Evolutionary conservation across 129 eudicot genomes (phyloP).

Genomic region (Tagetes erecta): DNA sequence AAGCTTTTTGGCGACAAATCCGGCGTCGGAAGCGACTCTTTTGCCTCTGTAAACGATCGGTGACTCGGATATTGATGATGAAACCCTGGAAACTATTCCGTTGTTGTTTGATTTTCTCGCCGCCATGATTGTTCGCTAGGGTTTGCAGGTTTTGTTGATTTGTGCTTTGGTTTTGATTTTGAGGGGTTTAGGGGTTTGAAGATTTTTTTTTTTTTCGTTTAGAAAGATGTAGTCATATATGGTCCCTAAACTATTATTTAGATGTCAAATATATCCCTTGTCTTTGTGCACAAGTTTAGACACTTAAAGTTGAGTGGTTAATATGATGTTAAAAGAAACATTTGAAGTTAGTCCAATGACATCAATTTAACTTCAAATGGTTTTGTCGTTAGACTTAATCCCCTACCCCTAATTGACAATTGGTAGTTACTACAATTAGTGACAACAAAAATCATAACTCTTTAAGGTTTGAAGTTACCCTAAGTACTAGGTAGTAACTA

Average conservation of each 20-base stretch:
- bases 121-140: conserved; percentile 38
- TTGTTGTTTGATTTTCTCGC: conserved; percentile 35
- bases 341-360: no score
- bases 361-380: no score
- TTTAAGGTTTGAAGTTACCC: no score
- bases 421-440: no score
- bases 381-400: no score
- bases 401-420: no score
- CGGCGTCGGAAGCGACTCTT: conserved; percentile 43
- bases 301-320: no score
- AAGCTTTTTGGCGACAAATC: conserved; percentile 47
- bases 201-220: neutral
- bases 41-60: conserved; percentile 46
- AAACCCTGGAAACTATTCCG: conserved; percentile 31
- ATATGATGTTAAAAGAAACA: no score
- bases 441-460: no score
- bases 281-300: no score
- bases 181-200: conserved; percentile 11
- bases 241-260: conserved; percentile 8
- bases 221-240: neutral
- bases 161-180: neutral
- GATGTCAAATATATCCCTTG: neutral
- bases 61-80: conserved; percentile 40
- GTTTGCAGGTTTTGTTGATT: conserved; percentile 20
- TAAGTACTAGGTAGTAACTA: no score